Base-by-base conservation (phyloP, 2,329 filamentous ascomycete species). In the Stachybotrys elegans region DNA sequence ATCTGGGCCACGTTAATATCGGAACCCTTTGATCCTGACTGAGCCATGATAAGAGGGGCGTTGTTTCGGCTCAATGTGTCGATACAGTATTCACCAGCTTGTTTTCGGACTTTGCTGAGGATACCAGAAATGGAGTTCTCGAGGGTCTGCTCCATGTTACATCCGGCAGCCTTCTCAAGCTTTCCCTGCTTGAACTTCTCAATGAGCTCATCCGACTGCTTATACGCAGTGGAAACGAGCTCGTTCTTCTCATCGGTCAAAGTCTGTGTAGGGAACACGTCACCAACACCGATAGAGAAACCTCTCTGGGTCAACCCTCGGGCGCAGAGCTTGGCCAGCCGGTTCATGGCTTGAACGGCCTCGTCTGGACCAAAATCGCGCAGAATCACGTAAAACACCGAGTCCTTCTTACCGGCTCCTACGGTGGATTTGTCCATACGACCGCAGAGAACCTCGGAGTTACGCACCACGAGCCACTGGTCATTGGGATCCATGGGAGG, bases 1-100 rank as follows among this genome's bases (percentile, higher is more conserved):
- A 98, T 98, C 71, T 98, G 93, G 8, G 93, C 93, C 23, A 98
- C 93, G 73, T 98, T 98, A 72, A 98, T 94, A 56, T 88, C 86
- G 5, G 90, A 95, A 61, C 93, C 93, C 67, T 98, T 98, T 43
- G 92, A 97, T 40, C 93, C 93, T 12, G 89, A 97, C 49, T 89
- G 92, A 48, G 93, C 93, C 93, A 98, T 98, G 69, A 95, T 85
- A 50, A 97, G 75, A 6, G 93, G 91, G 0, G 93, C 84, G 56
- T 98, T 98, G 70, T 90, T 91, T 51, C 82, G 85, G 69, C 89
- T 96, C 27, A 98, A 74, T 42, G 92, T 89, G 22, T 83, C 80
- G 57, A 96, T 90, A 78, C 93, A 96, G 59, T 91, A 85, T 43
- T 88, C 79, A 74, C 93, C 93, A 48, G 93, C 92, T 55, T 88